Percentiles rank a stretch among this genome's conserved stretches.
Evolutionary conservation across 768 basidiomycete genomes (phyloP).

Genomic region (Piloderma croceum): DNA sequence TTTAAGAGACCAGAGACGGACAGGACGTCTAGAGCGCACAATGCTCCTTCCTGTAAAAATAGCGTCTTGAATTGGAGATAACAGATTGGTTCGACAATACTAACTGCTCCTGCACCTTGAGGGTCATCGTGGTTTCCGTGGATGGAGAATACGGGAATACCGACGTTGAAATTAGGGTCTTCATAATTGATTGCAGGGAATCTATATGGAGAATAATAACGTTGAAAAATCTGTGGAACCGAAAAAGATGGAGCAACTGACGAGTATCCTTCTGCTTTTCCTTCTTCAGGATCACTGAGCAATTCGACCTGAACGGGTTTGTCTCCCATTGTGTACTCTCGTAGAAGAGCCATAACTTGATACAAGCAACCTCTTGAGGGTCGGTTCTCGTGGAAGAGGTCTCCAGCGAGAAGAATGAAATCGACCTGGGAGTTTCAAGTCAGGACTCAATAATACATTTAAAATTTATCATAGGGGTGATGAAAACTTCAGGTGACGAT

Average conservation of each 20-base stretch:
- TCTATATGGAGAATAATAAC: slow-evolving; percentile 33
- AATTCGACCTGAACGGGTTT: slow-evolving; percentile 88
- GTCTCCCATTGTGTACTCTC: slow-evolving; percentile 87
- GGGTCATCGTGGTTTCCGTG: slow-evolving; percentile 99
- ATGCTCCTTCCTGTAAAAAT: slow-evolving; percentile 73
- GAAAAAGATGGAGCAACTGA: slow-evolving; percentile 37
- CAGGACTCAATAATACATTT: slow-evolving; percentile 1
- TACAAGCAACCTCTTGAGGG: slow-evolving; percentile 89
- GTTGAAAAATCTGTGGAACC: neutral
- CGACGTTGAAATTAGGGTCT: slow-evolving; percentile 91
- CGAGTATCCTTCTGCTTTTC: slow-evolving; percentile 81
- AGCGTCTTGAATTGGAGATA: neutral
- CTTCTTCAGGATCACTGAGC: slow-evolving; percentile 88
- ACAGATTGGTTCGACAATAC: too few species aligned
- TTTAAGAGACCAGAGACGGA: slow-evolving; percentile 92
- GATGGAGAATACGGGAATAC: slow-evolving; percentile 97
- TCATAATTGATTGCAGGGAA: slow-evolving; percentile 98
- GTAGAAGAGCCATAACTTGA: slow-evolving; percentile 79
- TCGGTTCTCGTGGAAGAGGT: slow-evolving; percentile 96
- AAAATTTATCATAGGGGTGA: slow-evolving; percentile 6
- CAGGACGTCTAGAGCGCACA: slow-evolving; percentile 91
- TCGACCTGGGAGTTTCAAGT: slow-evolving; percentile 63
- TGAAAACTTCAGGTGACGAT: too few species aligned
- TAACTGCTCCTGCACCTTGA: slow-evolving; percentile 86
- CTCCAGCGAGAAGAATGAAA: slow-evolving; percentile 90